Conservation (phyloP, 2,329 filamentous ascomycete species). For the Immersiporthe knoxdaviesiana region DNA sequence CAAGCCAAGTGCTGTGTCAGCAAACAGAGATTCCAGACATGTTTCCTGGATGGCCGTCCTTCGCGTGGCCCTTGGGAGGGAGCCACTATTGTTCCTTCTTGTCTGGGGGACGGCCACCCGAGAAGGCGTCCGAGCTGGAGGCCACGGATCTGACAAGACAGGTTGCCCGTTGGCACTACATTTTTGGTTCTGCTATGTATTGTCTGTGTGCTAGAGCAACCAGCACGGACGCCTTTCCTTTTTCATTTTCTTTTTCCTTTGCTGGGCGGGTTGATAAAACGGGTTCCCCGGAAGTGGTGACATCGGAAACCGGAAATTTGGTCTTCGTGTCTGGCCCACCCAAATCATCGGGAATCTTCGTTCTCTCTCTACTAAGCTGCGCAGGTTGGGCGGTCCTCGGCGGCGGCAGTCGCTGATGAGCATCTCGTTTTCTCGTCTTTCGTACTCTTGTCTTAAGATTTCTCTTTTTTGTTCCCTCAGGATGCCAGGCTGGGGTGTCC, state of each 20-base stretch:
- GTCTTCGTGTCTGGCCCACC: slow-evolving; percentile 28
- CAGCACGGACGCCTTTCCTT: neutral
- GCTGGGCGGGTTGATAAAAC: neutral
- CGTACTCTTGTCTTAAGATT: neutral
- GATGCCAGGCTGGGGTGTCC: too few relatives aligned
- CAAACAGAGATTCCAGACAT: neutral
- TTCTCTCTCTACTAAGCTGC: neutral
- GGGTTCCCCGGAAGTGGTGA: slow-evolving; percentile 22
- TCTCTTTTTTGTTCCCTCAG: neutral
- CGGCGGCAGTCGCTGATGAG: slow-evolving; percentile 12
- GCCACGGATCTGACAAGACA: neutral
- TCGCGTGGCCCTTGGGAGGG: neutral
- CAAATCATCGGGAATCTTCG: neutral
- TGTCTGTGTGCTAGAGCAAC: too few relatives aligned
- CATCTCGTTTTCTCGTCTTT: neutral
- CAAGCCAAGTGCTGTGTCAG: neutral
- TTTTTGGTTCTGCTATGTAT: neutral
- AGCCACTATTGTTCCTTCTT: slow-evolving; percentile 1
- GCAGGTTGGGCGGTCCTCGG: slow-evolving; percentile 6
- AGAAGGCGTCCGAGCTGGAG: neutral
- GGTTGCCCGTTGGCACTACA: neutral
- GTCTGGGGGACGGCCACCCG: neutral
- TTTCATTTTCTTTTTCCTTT: neutral
- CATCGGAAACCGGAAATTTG: slow-evolving; percentile 28
- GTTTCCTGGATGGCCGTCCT: neutral